phyloP scores from a whole-genome alignment of 148 eudicot species.

The Camellia granthamiana region DNA sequence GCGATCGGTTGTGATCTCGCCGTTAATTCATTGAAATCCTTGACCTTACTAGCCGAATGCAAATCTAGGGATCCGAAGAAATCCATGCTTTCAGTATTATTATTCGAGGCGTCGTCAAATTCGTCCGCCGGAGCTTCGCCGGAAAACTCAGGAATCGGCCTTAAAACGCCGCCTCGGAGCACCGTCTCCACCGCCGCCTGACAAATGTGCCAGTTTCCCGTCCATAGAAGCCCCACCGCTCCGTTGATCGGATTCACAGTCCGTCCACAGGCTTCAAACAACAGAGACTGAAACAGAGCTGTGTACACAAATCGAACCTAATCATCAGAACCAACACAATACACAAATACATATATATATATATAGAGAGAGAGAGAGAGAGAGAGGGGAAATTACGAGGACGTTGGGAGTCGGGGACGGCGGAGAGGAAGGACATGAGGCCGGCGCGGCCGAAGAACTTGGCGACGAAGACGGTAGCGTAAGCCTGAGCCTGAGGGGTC shows the following conservation, averaged over 20 bases:
- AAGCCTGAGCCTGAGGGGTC: slow-evolving; percentile 20
- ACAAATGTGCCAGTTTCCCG: slow-evolving; percentile 52
- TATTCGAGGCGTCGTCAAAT: slow-evolving; percentile 5
- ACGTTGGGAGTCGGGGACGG: slow-evolving; percentile 22
- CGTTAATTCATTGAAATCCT: not conserved
- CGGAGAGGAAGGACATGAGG: slow-evolving; percentile 25
- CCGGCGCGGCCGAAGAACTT: slow-evolving; percentile 29
- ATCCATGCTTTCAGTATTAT: not conserved
- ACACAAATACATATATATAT: not conserved
- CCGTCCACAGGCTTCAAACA: slow-evolving; percentile 54
- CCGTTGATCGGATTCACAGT: slow-evolving; percentile 53
- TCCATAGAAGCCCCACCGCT: slow-evolving; percentile 47
- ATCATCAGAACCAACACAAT: not conserved
- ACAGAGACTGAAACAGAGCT: slow-evolving; percentile 51
- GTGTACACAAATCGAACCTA: not conserved
- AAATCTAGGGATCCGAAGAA: slow-evolving; percentile 23
- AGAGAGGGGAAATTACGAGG: slow-evolving; percentile 12
- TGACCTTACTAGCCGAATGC: not conserved
- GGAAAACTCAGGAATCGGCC: slow-evolving; percentile 17
- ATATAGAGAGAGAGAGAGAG: not conserved
- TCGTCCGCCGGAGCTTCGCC: slow-evolving; percentile 12
- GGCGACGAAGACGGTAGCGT: slow-evolving; percentile 29
- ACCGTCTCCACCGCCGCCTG: slow-evolving; percentile 49
- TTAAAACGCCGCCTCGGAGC: slow-evolving; percentile 38
- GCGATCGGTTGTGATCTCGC: not conserved